Evolutionary conservation across 163 green algal species (phyloP).

Genomic region (Scenedesmus sp.): DNA sequence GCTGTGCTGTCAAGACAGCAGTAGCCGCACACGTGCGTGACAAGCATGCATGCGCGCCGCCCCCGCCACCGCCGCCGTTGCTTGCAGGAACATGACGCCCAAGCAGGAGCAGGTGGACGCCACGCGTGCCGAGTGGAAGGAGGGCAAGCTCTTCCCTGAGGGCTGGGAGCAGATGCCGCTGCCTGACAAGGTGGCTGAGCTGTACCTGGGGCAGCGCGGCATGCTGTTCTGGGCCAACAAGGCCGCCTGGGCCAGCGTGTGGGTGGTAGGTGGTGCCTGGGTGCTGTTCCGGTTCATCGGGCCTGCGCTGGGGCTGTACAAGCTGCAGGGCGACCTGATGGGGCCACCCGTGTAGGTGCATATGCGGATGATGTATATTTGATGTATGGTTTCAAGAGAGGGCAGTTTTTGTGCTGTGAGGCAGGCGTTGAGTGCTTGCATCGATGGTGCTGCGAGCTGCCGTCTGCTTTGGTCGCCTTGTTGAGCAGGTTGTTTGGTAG

Average conservation of each 20-base stretch:
- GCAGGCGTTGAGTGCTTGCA: no score
- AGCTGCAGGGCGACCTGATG: conserved; percentile 58
- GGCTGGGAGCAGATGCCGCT: conserved; percentile 79
- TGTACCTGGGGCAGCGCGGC: conserved; percentile 81
- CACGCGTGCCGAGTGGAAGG: conserved; percentile 27
- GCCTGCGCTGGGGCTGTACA: conserved; percentile 81
- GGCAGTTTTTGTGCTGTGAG: not conserved
- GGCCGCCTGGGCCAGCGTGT: conserved; percentile 62
- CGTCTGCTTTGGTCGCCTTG: not conserved
- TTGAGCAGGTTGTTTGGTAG: not conserved
- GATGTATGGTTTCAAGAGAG: no score
- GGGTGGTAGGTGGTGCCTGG: conserved; percentile 74
- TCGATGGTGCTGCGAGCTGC: not conserved
- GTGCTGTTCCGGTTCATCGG: conserved; percentile 85
- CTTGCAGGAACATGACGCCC: conserved; percentile 33
- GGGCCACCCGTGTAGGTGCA: not conserved
- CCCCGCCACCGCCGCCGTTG: not conserved
- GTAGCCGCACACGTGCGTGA: not conserved
- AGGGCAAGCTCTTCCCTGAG: conserved; percentile 51
- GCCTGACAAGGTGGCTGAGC: conserved; percentile 63
- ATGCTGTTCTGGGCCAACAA: conserved; percentile 83
- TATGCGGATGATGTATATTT: not conserved
- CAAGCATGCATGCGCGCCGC: not conserved
- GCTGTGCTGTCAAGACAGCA: not conserved
- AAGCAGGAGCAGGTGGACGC: not conserved